Conservation (phyloP, 805 yeast genomes). For the Hanseniaspora nectarophila region DNA sequence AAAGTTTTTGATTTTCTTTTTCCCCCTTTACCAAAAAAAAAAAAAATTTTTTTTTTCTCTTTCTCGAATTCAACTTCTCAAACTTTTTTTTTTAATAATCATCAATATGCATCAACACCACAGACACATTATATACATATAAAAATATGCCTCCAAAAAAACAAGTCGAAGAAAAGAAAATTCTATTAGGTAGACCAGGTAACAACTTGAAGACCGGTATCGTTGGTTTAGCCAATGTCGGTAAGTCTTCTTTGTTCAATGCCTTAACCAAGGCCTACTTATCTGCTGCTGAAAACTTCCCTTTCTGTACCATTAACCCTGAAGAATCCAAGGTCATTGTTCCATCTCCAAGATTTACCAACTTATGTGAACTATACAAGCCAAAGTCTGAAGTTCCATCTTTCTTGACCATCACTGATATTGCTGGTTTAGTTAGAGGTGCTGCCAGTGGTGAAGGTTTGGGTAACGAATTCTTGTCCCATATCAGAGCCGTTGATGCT, state of each 20-base stretch:
- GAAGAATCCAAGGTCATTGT: slow-evolving; percentile 95
- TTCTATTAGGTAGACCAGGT: slow-evolving; percentile 76
- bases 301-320: slow-evolving; percentile 85
- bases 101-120: no score
- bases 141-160: slow-evolving; percentile 31
- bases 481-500: slow-evolving; percentile 95
- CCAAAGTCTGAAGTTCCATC: slow-evolving; percentile 88
- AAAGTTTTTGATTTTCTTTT: no score
- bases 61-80: neutral
- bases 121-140: neutral
- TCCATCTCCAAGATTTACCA: slow-evolving; percentile 80
- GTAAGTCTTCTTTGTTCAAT: slow-evolving; percentile 71
- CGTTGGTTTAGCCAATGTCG: slow-evolving; percentile 72
- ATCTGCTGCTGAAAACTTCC: slow-evolving; percentile 69
- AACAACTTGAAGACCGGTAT: slow-evolving; percentile 43
- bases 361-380: slow-evolving; percentile 55
- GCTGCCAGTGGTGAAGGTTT: slow-evolving; percentile 95
- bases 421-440: slow-evolving; percentile 96
- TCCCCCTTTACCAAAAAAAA: neutral
- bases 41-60: neutral
- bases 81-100: neutral
- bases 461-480: slow-evolving; percentile 93
- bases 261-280: slow-evolving; percentile 60
- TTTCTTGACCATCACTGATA: slow-evolving; percentile 82
- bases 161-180: slow-evolving; percentile 44